Evolutionary conservation across 176 grass and related monocot species (phyloP).

Genomic region (Bromus sterilis): DNA sequence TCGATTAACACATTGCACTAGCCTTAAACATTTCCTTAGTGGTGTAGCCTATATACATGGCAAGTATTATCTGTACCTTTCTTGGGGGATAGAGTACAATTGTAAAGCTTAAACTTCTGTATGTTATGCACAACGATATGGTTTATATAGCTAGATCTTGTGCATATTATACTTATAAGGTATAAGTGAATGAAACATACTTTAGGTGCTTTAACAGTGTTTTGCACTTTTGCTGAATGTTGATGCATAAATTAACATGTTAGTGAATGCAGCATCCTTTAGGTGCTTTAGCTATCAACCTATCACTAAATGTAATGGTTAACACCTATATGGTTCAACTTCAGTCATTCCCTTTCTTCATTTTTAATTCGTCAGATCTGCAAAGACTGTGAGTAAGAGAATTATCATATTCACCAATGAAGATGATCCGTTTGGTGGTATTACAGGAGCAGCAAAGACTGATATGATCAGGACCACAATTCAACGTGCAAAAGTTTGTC

Average conservation of each 20-base stretch:
- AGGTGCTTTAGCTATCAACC: neutral
- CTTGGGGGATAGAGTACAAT: neutral
- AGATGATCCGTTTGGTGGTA: conserved; percentile 83
- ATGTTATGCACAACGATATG: conserved; percentile 7
- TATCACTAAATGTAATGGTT: neutral
- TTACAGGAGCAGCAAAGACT: conserved; percentile 65
- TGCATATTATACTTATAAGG: neutral
- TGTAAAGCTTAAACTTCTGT: neutral
- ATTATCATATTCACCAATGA: conserved; percentile 94
- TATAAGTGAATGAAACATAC: neutral
- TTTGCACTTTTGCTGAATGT: neutral
- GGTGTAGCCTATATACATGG: neutral
- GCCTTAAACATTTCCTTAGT: neutral
- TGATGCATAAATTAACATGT: conserved; percentile 5
- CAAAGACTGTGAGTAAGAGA: conserved; percentile 64
- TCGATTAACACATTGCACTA: neutral
- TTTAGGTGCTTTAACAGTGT: neutral
- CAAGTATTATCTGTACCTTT: neutral
- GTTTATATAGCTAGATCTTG: neutral
- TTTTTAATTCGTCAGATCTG: conserved; percentile 49
- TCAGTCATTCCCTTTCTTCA: neutral
- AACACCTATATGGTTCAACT: neutral
- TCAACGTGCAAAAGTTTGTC: conserved; percentile 72
- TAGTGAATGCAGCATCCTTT: neutral
- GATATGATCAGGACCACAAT: conserved; percentile 88